Evolutionary conservation across 768 basidiomycete genomes (phyloP), one percentile per base, ranked within the genome.

Genomic region (Amanita rubescens): DNA sequence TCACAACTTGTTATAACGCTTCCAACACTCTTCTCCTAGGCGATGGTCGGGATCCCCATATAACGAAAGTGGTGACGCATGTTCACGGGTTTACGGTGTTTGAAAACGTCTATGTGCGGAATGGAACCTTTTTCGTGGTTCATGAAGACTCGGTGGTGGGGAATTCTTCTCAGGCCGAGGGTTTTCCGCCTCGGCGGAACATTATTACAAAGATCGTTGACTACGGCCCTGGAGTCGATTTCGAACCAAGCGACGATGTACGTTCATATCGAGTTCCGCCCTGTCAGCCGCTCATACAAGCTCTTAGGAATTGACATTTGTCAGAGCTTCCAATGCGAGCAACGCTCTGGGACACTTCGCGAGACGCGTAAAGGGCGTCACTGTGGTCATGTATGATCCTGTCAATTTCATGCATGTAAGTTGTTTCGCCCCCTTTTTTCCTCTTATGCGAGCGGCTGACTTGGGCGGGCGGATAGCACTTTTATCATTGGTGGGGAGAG

Each of bases 61-160:
- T 39, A 12, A 51, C 37, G 41, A 32, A 39, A 6, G 33, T 51
- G 15, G n/a, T 37, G 7, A 50, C 49, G 25, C 49, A 50, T 20
- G 73, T 73, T 15, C 72, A 76, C 39, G 88, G 89, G n/a, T 90
- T 88, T 78, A 88, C 86, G 0, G 67, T 89, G 35, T 80, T 90
- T 57, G 80, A 81, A 48, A 78, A 85, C 55, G 65, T 92, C 4
- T 89, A 91, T 67, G 77, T 90, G 65, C 74, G 78, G 50, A 82
- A 86, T 57, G 85, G 86, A 19, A 88, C 84, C 1, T 76, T 90
- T 56, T 83, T 78, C 62, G 72, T 87, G 53, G 73, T 90, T 48
- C 79, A 85, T 5, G 41, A 55, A 5, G 62, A 69, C 42, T 55
- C 54, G 6, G 39, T 17, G 9, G 2, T 34, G 38, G 35, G 35